These are phyloP conservation scores for Colletotrichum sp. DNA, from an alignment of 2,329 filamentous ascomycete genomes.

Conservation along the genomic window DNA sequence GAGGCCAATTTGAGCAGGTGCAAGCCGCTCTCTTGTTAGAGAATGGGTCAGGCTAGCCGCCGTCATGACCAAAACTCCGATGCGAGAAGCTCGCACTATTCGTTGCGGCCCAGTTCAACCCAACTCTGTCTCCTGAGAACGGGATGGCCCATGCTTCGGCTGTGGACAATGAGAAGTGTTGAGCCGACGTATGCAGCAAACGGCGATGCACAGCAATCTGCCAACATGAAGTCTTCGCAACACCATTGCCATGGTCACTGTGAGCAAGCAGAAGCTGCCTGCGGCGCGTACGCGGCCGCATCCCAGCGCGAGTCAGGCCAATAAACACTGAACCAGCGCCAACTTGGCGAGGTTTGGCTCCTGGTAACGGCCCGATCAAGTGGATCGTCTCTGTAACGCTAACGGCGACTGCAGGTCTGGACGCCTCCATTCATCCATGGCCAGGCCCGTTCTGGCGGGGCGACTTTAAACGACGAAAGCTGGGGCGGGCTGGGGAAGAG, in stretches of 20 bases:
- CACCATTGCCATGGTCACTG: not conserved
- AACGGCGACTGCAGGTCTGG: not conserved
- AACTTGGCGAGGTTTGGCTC: not conserved
- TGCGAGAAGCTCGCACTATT: not conserved
- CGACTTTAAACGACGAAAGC: not conserved
- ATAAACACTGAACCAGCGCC: not conserved
- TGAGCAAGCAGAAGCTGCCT: not conserved
- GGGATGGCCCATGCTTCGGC: not conserved
- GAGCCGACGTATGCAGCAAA: not conserved
- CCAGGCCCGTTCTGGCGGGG: not conserved
- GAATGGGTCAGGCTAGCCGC: not conserved
- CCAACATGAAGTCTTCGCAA: not conserved
- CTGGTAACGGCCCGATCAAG: conserved; percentile 8
- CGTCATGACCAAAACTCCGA: not conserved
- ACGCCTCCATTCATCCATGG: not conserved
- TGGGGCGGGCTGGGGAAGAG: not conserved
- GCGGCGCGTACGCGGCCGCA: not conserved
- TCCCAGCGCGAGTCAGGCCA: conserved; percentile 1
- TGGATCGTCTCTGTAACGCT: not conserved
- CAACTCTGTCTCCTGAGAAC: not conserved
- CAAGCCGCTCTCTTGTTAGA: not conserved
- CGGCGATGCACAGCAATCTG: not conserved
- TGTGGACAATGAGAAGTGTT: not conserved
- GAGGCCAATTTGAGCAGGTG: not conserved
- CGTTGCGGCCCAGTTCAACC: not conserved